These are phyloP conservation scores for Neurospora terricola DNA, from an alignment of 495 filamentous ascomycete genomes.

Conservation along the genomic window DNA sequence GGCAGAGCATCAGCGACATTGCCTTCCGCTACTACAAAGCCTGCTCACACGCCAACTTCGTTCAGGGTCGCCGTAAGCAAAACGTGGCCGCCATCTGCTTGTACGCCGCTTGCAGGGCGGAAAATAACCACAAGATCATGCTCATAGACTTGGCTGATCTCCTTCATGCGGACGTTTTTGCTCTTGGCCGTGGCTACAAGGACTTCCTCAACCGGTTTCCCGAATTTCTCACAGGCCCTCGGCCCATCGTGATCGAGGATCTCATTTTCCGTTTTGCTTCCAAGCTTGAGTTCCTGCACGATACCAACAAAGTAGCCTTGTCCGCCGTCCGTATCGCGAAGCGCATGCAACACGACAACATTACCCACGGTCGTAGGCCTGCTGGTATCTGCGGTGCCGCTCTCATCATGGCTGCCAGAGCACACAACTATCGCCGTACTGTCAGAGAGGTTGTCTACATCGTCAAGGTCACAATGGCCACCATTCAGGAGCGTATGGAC, in stretches of 20 bases:
- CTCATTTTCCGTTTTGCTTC: constrained; percentile 82
- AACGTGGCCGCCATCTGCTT: constrained; percentile 78
- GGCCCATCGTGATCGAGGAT: constrained; percentile 65
- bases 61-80: constrained; percentile 75
- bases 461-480: constrained; percentile 87
- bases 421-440: constrained; percentile 93
- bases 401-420: constrained; percentile 85
- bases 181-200: constrained; percentile 75
- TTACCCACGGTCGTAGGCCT: constrained; percentile 83
- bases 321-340: constrained; percentile 78
- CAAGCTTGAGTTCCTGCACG: constrained; percentile 75
- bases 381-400: constrained; percentile 92
- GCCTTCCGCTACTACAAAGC: constrained; percentile 70
- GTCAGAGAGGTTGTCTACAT: constrained; percentile 90
- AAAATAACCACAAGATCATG: constrained; percentile 56
- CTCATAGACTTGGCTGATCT: constrained; percentile 92
- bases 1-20: constrained; percentile 46
- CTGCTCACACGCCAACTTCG: constrained; percentile 67
- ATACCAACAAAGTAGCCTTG: constrained; percentile 69
- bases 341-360: constrained; percentile 94
- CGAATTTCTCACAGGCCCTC: constrained; percentile 35
- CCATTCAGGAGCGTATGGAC: constrained; percentile 76
- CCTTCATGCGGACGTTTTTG: constrained; percentile 81
- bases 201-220: constrained; percentile 59
- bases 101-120: constrained; percentile 71